A percentile compares a stretch with the other conserved stretches of the same genome.
Conservation (phyloP, 1,139 yeast genomes). For the Nakaseomyces bracarensis region DNA sequence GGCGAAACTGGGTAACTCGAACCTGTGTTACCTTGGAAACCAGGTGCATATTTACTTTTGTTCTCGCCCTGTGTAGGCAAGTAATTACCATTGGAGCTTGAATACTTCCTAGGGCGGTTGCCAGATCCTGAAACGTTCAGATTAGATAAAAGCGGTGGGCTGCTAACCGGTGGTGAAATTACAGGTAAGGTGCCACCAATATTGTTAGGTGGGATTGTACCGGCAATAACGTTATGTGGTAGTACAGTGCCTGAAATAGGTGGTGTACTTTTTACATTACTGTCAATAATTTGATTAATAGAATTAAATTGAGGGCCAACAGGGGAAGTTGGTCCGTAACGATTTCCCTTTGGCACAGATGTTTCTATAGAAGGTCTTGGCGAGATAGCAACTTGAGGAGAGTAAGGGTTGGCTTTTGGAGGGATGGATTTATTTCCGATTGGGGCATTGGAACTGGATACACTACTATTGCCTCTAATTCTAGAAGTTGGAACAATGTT, state of each 20-base stretch:
- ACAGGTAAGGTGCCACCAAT: background rate
- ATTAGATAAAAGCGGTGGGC: background rate
- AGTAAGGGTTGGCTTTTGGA: slow-evolving; percentile 11
- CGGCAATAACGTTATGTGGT: slow-evolving; percentile 3
- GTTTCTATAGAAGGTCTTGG: slow-evolving; percentile 1
- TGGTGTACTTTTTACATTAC: background rate
- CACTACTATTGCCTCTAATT: slow-evolving; percentile 22
- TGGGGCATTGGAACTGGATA: slow-evolving; percentile 17
- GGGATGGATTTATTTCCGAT: slow-evolving; percentile 10
- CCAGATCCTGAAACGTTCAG: background rate
- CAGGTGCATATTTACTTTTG: slow-evolving; percentile 35
- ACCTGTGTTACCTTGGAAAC: background rate
- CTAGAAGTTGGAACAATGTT: slow-evolving; percentile 11
- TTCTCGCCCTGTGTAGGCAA: slow-evolving; percentile 28
- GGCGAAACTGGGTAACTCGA: slow-evolving; percentile 6
- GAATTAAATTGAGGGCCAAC: slow-evolving; percentile 1
- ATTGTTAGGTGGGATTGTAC: background rate
- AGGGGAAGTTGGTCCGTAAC: slow-evolving; percentile 5
- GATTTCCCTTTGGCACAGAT: background rate
- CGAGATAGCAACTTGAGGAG: slow-evolving; percentile 9
- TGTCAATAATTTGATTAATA: background rate
- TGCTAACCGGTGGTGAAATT: background rate
- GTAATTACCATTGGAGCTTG: slow-evolving; percentile 29
- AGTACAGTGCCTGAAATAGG: background rate
- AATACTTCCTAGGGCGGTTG: slow-evolving; percentile 6